Evolutionary conservation across 2,329 filamentous ascomycete genomes (phyloP), one percentile per base, ranked within the genome.

Genomic region (Lasiodiplodia citricola): DNA sequence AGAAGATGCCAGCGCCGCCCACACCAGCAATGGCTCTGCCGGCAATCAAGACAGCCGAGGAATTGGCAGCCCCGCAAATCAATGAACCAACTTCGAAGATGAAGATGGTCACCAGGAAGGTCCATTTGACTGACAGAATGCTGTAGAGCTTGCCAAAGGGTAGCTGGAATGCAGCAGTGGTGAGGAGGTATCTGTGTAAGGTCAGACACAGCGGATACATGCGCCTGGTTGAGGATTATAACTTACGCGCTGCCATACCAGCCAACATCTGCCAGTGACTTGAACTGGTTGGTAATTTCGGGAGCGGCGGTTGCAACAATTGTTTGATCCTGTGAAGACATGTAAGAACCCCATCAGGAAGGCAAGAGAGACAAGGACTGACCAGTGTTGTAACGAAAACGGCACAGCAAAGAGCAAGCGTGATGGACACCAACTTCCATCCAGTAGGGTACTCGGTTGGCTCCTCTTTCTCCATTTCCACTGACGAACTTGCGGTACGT

Each of bases 141-240:
- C 87, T 89, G 8, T 88, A 91, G 2, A 90, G 87, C 77, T 85
- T 85, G 31, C 83, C 85, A 52, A 81, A 85, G 1, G 81, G 81
- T 4, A 83, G 83, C 68, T 84, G 83, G 0, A 81, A 70, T 0
- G 79, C 74, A 47, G 78, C 80, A 7, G 78, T 83, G 3, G 82
- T 76, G 72, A 85, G 69, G 72, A 87, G 76, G 84, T 88, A 78
- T 83, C 57, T 47, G 21, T 5, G 16, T 0, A 28, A 47, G 3
- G 23, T 47, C 4, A 62, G 38, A 18, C 38, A 58, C 57, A 31
- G 37, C 37, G 8, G 57, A 23, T 47, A 14, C 28, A 28, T 6
- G 1, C 25, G 25, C 25, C 2, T 25, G 38, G 4, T n/a, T 18
- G n/a, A 21, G 11, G 71, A 74, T 18, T 35, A 18, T 62, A 71